Evolutionary conservation across 2,329 filamentous ascomycete genomes (phyloP).

Genomic region (Hymenoscyphus infarciens): DNA sequence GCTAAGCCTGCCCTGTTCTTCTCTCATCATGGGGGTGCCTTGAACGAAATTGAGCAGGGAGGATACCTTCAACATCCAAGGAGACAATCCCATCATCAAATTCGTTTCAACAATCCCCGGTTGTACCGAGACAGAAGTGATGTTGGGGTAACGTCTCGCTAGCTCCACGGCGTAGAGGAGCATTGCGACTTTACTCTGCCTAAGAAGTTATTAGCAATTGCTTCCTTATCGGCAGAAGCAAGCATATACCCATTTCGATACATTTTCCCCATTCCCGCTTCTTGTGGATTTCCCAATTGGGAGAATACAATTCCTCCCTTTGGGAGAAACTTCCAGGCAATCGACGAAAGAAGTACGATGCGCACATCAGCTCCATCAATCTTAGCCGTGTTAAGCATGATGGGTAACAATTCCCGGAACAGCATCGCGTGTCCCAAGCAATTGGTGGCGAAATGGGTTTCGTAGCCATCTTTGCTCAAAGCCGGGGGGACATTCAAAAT

Average conservation of each 20-base stretch:
- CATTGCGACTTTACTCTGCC: constrained; percentile 48
- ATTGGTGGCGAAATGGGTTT: constrained; percentile 47
- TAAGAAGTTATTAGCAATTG: constrained; percentile 22
- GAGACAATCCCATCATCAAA: constrained; percentile 7
- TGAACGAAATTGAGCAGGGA: constrained; percentile 1
- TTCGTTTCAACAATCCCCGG: constrained; percentile 35
- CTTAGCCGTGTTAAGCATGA: constrained; percentile 30
- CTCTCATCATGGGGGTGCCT: constrained; percentile 4
- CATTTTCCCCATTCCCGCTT: constrained; percentile 9
- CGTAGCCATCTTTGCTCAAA: constrained; percentile 44
- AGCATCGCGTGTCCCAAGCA: constrained; percentile 46
- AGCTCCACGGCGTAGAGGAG: constrained; percentile 43
- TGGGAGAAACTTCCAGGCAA: constrained; percentile 12
- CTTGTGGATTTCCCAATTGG: constrained; percentile 14
- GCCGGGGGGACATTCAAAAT: constrained; percentile 40
- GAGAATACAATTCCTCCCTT: constrained; percentile 15
- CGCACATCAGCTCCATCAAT: constrained; percentile 22
- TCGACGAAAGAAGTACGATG: constrained; percentile 20
- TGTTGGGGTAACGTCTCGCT: constrained; percentile 38
- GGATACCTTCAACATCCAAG: neutral
- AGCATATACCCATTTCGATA: constrained; percentile 12
- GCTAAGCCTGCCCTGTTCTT: constrained; percentile 29
- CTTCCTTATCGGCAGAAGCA: neutral
- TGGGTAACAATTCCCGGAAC: constrained; percentile 37
- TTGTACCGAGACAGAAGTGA: constrained; percentile 40